Conservation (phyloP, 2,329 filamentous ascomycete species). For the Cordyceps tenuipes region DNA sequence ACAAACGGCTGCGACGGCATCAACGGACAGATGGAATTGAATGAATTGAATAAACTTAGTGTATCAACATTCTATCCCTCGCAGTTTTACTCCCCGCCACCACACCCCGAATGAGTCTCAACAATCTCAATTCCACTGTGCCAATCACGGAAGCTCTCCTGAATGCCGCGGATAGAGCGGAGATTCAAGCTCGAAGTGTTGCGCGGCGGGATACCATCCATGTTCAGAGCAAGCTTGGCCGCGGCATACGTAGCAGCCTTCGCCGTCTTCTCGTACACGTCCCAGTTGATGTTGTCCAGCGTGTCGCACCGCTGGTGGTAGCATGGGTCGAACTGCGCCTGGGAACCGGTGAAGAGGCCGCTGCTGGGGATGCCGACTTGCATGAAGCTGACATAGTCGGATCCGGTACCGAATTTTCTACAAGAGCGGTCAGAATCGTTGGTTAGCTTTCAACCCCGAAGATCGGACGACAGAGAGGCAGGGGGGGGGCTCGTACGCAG, state of each 20-base stretch:
- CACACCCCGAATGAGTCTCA: conserved; percentile 23
- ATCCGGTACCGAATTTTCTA: conserved; percentile 26
- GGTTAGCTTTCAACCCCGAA: no score
- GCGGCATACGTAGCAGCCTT: conserved; percentile 42
- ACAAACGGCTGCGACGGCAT: no score
- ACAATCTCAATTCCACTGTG: conserved; percentile 18
- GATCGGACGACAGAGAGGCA: background rate
- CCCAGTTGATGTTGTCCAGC: conserved; percentile 33
- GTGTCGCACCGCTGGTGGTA: conserved; percentile 34
- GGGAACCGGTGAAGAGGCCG: conserved; percentile 33
- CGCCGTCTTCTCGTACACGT: conserved; percentile 29
- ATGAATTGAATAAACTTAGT: no score
- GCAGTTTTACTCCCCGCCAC: conserved; percentile 16
- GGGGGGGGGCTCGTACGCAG: conserved; percentile 21
- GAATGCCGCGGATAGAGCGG: conserved; percentile 18
- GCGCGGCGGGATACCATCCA: conserved; percentile 27
- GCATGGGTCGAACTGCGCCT: conserved; percentile 26
- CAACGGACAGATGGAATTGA: no score
- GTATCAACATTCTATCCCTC: background rate
- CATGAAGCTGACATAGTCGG: conserved; percentile 34
- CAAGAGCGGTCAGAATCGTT: background rate
- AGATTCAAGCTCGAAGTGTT: conserved; percentile 22
- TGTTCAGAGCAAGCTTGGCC: conserved; percentile 31
- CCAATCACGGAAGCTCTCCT: conserved; percentile 20
- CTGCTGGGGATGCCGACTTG: conserved; percentile 31